Evolutionary conservation across 495 filamentous ascomycete species (phyloP), one percentile per base, ranked within the genome.

Genomic region (Chaetomium tenue): DNA sequence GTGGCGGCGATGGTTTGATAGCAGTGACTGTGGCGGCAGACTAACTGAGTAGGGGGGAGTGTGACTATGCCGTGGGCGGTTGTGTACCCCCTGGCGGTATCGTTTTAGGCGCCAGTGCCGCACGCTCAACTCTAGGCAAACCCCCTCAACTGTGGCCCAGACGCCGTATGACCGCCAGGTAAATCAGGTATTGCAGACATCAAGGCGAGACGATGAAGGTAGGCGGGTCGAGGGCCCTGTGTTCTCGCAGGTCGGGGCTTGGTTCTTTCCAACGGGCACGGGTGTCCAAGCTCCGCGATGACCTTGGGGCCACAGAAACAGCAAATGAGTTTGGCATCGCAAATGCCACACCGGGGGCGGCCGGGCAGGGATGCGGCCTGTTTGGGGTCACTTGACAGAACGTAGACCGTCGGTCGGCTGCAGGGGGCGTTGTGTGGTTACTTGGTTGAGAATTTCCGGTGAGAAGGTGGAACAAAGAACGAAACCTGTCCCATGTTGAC

Each of bases 321-420:
- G 70, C 74, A 77, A 77, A 74, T 73, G 72, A 77, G 78, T 82
- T 81, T 80, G 78, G 74, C 72, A 78, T 68, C 76, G 77, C 77
- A 81, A 81, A 79, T 78, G 75, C 69, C 73, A 63, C 66, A 61
- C 54, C 64, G 70, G 69, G 67, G 68, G 63, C 30, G 48, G 75
- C 75, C 75, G 73, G 76, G 42, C 77, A 78, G 72, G 79, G 78
- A 75, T 71, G 61, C 68, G 72, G 75, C 71, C 76, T 82, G 79
- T 76, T 80, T 78, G 72, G 68, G 61, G 71, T 65, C 64, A 66
- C 68, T 76, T 78, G 75, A 75, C 74, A 78, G 72, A 77, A 72
- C 72, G 70, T 67, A 75, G 73, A 65, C 70, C 66, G 61, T 66
- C 79, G 78, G 79, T 71, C 77, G 72, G 77, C 79, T 84, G 81